phyloP scores from a whole-genome alignment of 352 stramenopile species.

The Globisporangium ultimum region DNA sequence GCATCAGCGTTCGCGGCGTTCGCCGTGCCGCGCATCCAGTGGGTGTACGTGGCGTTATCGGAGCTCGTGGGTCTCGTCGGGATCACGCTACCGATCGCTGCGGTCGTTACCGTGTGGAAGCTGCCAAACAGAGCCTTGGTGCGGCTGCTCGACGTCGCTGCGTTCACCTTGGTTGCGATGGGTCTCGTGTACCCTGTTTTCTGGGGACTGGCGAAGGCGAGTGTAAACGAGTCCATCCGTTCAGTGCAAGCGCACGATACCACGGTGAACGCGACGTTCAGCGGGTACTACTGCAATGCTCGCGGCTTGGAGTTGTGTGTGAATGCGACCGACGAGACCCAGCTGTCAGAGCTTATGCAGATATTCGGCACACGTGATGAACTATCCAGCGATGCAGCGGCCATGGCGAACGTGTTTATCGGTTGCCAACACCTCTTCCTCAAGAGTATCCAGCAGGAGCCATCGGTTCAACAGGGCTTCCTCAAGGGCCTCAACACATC shows the following conservation, averaged over 20 bases:
- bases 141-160: too few relatives aligned
- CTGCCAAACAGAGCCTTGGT: too few relatives aligned
- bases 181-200: too few relatives aligned
- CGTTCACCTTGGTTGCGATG: too few relatives aligned
- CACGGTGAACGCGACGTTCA: background rate
- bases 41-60: background rate
- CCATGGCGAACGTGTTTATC: background rate
- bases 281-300: slow-evolving; percentile 7
- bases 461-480: slow-evolving; percentile 1
- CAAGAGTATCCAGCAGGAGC: background rate
- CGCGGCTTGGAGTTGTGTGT: slow-evolving; percentile 2
- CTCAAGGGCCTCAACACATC: background rate
- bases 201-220: background rate
- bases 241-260: background rate
- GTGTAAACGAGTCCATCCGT: background rate
- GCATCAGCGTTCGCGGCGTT: slow-evolving; percentile 1
- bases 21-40: background rate
- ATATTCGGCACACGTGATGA: background rate
- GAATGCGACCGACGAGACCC: background rate
- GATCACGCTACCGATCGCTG: background rate
- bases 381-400: background rate
- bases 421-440: slow-evolving; percentile 1
- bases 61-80: background rate
- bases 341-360: too few relatives aligned
- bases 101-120: background rate